Conservation (phyloP, 768 basidiomycete genomes). For the Chlorophyllum brunneum region DNA sequence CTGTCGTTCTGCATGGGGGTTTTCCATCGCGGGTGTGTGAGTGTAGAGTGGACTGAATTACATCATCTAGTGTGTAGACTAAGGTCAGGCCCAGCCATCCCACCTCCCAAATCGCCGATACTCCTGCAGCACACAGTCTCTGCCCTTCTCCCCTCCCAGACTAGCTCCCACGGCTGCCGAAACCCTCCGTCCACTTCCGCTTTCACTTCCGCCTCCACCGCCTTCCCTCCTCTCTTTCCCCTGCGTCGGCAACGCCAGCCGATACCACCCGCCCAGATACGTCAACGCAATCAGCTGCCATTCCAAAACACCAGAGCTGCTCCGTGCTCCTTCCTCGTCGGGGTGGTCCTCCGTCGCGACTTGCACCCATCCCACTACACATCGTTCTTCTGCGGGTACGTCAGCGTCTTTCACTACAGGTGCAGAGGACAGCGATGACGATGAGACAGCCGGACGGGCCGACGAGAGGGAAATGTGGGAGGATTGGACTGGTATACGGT, state of each 20-base stretch:
- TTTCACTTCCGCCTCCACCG: slow-evolving; percentile 62
- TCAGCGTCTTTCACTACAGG: slow-evolving; percentile 31
- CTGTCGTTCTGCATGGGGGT: slow-evolving; percentile 91
- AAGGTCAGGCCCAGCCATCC: slow-evolving; percentile 74
- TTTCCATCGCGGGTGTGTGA: slow-evolving; percentile 63
- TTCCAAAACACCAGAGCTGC: slow-evolving; percentile 32
- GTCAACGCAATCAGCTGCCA: slow-evolving; percentile 84
- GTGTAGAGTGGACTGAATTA: neutral
- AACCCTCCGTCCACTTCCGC: slow-evolving; percentile 69
- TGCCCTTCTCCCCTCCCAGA: slow-evolving; percentile 41
- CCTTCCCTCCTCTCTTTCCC: slow-evolving; percentile 42
- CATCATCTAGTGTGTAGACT: neutral
- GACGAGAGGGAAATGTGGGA: slow-evolving; percentile 78
- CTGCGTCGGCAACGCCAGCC: slow-evolving; percentile 65
- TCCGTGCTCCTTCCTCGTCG: slow-evolving; percentile 15
- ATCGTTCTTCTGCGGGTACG: slow-evolving; percentile 77
- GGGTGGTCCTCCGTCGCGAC: slow-evolving; percentile 36
- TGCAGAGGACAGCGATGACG: slow-evolving; percentile 46
- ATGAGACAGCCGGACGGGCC: slow-evolving; percentile 23
- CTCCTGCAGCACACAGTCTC: slow-evolving; percentile 69
- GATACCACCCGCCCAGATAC: slow-evolving; percentile 90
- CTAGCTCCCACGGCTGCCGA: slow-evolving; percentile 24
- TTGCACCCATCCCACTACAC: slow-evolving; percentile 83
- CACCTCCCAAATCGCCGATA: slow-evolving; percentile 81
- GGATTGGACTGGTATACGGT: slow-evolving; percentile 81